Evolutionary conservation across 2,329 filamentous ascomycete species (phyloP).

Genomic region (Verticillium albo-atrum): DNA sequence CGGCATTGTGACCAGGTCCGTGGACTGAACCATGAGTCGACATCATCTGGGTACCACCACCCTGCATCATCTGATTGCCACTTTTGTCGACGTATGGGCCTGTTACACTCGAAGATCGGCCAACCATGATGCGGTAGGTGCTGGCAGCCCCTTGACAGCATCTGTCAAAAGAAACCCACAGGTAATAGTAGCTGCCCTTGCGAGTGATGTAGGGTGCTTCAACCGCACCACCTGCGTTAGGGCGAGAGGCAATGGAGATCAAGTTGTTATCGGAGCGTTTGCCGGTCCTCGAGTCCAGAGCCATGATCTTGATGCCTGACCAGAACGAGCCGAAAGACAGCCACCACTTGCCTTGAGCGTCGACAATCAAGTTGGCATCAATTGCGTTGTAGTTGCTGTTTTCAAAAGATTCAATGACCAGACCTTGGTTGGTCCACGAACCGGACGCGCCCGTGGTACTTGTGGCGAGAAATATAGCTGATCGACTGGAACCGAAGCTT

Average conservation of each 20-base stretch:
- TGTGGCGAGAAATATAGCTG: conserved; percentile 25
- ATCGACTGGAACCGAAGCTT: conserved; percentile 19
- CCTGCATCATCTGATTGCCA: conserved; percentile 19
- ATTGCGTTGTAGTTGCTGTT: conserved; percentile 23
- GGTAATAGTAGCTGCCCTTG: conserved; percentile 23
- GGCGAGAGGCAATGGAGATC: conserved; percentile 20
- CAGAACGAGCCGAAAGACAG: conserved; percentile 26
- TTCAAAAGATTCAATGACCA: conserved; percentile 19
- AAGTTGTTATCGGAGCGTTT: conserved; percentile 16
- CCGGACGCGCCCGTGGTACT: conserved; percentile 22
- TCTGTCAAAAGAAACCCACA: conserved; percentile 26
- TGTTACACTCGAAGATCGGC: conserved; percentile 20
- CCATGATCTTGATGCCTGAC: conserved; percentile 24
- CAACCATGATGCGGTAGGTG: conserved; percentile 27
- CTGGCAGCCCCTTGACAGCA: conserved; percentile 23
- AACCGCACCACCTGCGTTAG: conserved; percentile 15
- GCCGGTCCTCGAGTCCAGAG: conserved; percentile 18
- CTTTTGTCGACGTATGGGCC: conserved; percentile 21
- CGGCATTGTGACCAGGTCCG: conserved; percentile 24
- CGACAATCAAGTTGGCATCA: conserved; percentile 22
- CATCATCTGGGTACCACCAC: conserved; percentile 24
- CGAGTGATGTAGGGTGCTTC: conserved; percentile 24
- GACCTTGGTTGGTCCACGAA: conserved; percentile 22
- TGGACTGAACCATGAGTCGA: conserved; percentile 21
- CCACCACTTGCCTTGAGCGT: conserved; percentile 22